phyloP scores from a whole-genome alignment of 2,329 filamentous ascomycete species.

The Hypomyces rosellus region DNA sequence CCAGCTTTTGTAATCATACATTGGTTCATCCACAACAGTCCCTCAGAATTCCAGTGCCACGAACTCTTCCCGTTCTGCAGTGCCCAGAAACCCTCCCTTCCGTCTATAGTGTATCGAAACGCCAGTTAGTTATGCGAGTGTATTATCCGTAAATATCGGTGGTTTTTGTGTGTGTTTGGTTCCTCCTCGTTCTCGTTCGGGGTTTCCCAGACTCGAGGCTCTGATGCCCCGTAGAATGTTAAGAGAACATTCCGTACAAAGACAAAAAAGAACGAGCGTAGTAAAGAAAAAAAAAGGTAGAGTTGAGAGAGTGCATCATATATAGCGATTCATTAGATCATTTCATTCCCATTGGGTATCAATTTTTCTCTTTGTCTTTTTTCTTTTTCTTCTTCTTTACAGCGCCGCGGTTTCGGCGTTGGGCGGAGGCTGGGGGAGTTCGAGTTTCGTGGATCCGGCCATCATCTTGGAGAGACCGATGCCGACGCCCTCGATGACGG shows the following conservation, averaged over 20 bases:
- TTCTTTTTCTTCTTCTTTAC: slow-evolving; percentile 12
- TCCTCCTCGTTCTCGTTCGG: not conserved
- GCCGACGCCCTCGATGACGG: slow-evolving; percentile 94
- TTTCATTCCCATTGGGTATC: not conserved
- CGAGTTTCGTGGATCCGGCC: slow-evolving; percentile 79
- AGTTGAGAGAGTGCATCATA: slow-evolving; percentile 7
- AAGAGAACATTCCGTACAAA: slow-evolving; percentile 2
- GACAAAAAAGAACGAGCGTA: slow-evolving; percentile 15
- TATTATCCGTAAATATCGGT: slow-evolving; percentile 15
- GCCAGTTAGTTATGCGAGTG: slow-evolving; percentile 27
- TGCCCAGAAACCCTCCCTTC: slow-evolving; percentile 10
- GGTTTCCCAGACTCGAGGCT: not conserved
- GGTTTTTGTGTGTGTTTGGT: slow-evolving; percentile 1
- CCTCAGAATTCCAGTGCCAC: not conserved
- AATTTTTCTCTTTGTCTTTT: not conserved
- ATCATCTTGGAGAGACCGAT: slow-evolving; percentile 95
- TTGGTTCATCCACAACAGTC: too few relatives aligned
- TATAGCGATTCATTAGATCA: not conserved
- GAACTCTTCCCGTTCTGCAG: not conserved
- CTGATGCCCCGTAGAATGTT: too few relatives aligned
- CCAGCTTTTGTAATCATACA: too few relatives aligned
- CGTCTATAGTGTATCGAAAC: slow-evolving; percentile 29
- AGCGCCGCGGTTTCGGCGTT: slow-evolving; percentile 23
- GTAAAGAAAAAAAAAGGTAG: slow-evolving; percentile 4
- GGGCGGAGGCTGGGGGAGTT: slow-evolving; percentile 39